Evolutionary conservation across 2,329 filamentous ascomycete genomes (phyloP).

Genomic region (Aphanocladium album): DNA sequence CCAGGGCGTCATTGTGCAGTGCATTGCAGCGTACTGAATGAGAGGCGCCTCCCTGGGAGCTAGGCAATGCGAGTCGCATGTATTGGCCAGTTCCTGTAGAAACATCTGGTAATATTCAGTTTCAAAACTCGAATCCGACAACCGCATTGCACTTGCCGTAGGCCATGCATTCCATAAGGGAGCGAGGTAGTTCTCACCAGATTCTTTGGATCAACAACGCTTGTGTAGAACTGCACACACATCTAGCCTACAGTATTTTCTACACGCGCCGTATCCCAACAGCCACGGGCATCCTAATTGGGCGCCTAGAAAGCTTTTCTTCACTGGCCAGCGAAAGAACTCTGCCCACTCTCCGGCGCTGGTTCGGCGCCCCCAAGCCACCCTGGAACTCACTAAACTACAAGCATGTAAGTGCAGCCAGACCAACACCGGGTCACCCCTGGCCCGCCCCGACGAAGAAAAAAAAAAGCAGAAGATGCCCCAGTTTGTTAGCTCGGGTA

Average conservation of each 20-base stretch:
- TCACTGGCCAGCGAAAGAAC: not conserved
- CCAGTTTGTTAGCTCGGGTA: constrained; percentile 12
- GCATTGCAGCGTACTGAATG: not conserved
- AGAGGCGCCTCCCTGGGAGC: not conserved
- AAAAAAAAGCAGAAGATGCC: not conserved
- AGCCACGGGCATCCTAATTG: not conserved
- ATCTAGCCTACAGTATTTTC: not conserved
- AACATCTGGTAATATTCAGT: not conserved
- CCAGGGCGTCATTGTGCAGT: not conserved
- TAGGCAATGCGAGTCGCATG: not conserved
- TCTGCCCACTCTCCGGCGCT: not conserved
- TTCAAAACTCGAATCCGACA: not conserved
- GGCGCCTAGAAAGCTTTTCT: not conserved
- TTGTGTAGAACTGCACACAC: not conserved
- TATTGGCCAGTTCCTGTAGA: not conserved
- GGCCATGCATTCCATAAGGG: not conserved
- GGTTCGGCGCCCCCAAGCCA: constrained; percentile 11
- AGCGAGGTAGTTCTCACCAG: not conserved
- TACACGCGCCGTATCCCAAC: not conserved
- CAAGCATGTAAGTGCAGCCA: constrained; percentile 3
- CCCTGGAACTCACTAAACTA: not conserved
- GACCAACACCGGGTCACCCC: constrained; percentile 12
- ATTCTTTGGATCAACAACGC: not conserved
- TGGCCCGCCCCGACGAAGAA: constrained; percentile 10
- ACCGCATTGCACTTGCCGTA: not conserved